Base-by-base conservation (phyloP, 202 grass and related monocot genomes). In the Schoenoplectus triqueter region DNA sequence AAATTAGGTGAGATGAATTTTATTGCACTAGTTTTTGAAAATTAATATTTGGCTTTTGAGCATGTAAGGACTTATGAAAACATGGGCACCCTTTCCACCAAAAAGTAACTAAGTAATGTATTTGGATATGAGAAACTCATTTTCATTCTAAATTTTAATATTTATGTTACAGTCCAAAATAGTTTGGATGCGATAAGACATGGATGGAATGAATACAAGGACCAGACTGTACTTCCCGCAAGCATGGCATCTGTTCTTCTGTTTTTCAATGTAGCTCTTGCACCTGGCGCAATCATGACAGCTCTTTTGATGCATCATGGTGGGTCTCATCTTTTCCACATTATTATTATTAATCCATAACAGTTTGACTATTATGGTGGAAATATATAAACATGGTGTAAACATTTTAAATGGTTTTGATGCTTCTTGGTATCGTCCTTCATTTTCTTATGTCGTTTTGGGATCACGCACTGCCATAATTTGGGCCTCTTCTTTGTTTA, bases 271-370 rank as follows among this genome's bases (percentile, higher is more conserved):
- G 78, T 99, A 73, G 96, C 93, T 42, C 90, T 99, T 87, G 96
- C 93, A 69, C 96, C 93, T 17, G 96, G 96, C 81, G 91, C 96
- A 14, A 94, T 98, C 84, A 95, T 98, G 93, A 98, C 96, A 56
- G 81, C 93, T 85, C 82, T 98, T 42, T 89, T 98, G 83, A 95
- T 94, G 90, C 96, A 95, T 89, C 88, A 91, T 88, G 96, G 96
- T 95, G 85, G n/a, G 87, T 87, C 69, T 87, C 55, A 67, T 41
- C 69, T 86, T 81, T 49, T 66, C 13, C 40, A 44, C 46, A 20
- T 41, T 42, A n/a, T 77, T 42, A 59, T 78, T 57, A 6, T 76
- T 76, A 59, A 22, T 31, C 31, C 31, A 31, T 31, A 31, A 31
- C 31, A 31, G 31, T 31, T 31, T 31, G 31, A 31, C 31, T 31